A percentile compares a stretch with the other conserved stretches of the same genome.
Evolutionary conservation across 768 basidiomycete genomes (phyloP).

Genomic region (Sporobolomyces roseus): DNA sequence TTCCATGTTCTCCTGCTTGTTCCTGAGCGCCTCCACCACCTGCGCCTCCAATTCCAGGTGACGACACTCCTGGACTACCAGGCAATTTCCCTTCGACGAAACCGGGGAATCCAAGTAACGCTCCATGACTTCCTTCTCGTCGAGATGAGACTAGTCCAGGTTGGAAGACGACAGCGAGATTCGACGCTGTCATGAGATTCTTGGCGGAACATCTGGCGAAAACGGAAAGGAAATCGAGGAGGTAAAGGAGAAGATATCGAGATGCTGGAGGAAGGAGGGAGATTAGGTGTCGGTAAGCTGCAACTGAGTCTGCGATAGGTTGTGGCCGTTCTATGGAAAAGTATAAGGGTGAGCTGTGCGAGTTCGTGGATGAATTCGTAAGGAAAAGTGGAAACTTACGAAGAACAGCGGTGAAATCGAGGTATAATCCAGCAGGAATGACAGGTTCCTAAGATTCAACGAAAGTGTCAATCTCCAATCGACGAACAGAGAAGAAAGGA

Average conservation of each 20-base stretch:
- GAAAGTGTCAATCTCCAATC: neutral
- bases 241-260: slow-evolving; percentile 93
- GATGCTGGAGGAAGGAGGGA: slow-evolving; percentile 78
- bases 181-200: slow-evolving; percentile 92
- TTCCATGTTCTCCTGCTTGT: slow-evolving; percentile 75
- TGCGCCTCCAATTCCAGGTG: neutral
- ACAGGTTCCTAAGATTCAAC: slow-evolving; percentile 70
- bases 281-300: slow-evolving; percentile 79
- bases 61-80: too few relatives aligned
- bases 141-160: slow-evolving; percentile 91
- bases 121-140: slow-evolving; percentile 10
- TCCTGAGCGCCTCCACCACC: slow-evolving; percentile 47
- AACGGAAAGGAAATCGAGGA: slow-evolving; percentile 89
- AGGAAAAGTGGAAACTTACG: slow-evolving; percentile 53
- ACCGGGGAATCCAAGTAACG: slow-evolving; percentile 36
- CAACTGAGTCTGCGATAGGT: slow-evolving; percentile 67
- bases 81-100: slow-evolving; percentile 33
- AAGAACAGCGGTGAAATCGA: slow-evolving; percentile 78
- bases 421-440: slow-evolving; percentile 84
- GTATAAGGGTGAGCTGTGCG: slow-evolving; percentile 52
- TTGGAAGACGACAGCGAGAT: slow-evolving; percentile 94
- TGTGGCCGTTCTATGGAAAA: slow-evolving; percentile 57
- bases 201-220: slow-evolving; percentile 85
- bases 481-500: neutral
- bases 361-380: neutral